Evolutionary conservation across 345 rosid genomes (phyloP), one percentile per base, ranked within the genome.

Genomic region (Aethionema arabicum): DNA sequence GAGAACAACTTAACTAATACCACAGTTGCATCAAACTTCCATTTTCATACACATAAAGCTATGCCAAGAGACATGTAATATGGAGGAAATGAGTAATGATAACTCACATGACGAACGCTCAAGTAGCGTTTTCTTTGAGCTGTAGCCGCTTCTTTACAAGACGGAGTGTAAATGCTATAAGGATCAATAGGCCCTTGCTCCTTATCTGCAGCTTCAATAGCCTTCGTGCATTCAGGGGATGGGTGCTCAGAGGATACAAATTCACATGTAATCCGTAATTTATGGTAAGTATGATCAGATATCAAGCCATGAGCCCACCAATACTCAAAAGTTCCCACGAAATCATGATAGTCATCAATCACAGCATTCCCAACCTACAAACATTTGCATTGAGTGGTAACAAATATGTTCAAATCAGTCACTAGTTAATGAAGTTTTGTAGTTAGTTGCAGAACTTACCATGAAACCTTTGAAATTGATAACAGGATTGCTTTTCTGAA

Each of bases 301-400:
- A 90, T 87, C 77, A 93, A 76, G 11, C 97, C 99, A 74, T 87
- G 97, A 52, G 86, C 74, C 97, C 99, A 93, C 97, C 99, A 93
- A 53, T 85, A 93, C 62, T 93, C 96, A 59, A 93, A 93, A 11
- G 87, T 80, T 33, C 99, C 99, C 39, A 90, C 58, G 3, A n/a
- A 72, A 69, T 90, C 97, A 72, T 87, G 81, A 70, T 85, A 80
- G 57, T 90, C 99, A 77, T 93, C 99, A 2, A 84, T 93, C 56
- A 93, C 96, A 45, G 91, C 99, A 76, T 90, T 93, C 48, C 97
- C 96, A 10, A 90, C 99, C 99, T 93, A 53, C 32, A 50, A 5
- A 21, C 61, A 65, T 12, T 46, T 30, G 27, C 27, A 21, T 21
- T 21, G 27, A 21, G 27, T 21, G 27, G 27, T 21, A 21, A 21